Conservation (phyloP, 2,329 filamentous ascomycete species). For the Fusarium avenaceum region DNA sequence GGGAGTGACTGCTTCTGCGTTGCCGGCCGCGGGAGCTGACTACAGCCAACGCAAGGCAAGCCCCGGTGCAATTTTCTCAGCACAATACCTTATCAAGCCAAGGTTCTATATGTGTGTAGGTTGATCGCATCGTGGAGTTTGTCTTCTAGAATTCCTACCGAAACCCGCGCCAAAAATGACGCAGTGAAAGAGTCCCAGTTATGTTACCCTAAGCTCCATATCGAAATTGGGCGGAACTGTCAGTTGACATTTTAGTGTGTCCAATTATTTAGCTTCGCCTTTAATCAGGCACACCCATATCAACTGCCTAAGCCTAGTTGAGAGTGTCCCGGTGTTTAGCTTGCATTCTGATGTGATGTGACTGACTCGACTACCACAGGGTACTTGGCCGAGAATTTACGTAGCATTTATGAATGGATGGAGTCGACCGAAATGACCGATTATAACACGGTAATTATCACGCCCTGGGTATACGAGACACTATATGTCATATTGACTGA, state of each 20-base stretch:
- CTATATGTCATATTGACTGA: no score
- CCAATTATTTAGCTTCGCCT: slow-evolving; percentile 22
- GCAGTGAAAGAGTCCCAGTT: slow-evolving; percentile 8
- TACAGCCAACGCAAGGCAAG: not conserved
- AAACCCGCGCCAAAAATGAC: slow-evolving; percentile 23
- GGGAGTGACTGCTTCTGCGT: slow-evolving; percentile 34
- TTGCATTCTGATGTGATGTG: slow-evolving; percentile 9
- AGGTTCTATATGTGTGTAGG: not conserved
- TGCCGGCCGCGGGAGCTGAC: slow-evolving; percentile 40
- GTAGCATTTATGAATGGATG: not conserved
- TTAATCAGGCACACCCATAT: slow-evolving; percentile 16
- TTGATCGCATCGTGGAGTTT: slow-evolving; percentile 1
- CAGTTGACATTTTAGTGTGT: slow-evolving; percentile 26
- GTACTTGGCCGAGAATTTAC: slow-evolving; percentile 9
- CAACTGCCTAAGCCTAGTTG: slow-evolving; percentile 25
- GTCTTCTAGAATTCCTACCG: slow-evolving; percentile 27
- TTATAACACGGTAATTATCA: not conserved
- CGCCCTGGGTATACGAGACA: no score
- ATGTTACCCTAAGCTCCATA: slow-evolving; percentile 18
- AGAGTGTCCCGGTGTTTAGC: slow-evolving; percentile 24
- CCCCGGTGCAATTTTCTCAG: not conserved
- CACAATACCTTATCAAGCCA: not conserved
- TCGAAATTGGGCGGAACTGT: slow-evolving; percentile 24
- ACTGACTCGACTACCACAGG: slow-evolving; percentile 37
- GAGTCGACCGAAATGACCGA: not conserved